phyloP scores from a whole-genome alignment of 495 filamentous ascomycete species.

The Aspergillus conjunctus region DNA sequence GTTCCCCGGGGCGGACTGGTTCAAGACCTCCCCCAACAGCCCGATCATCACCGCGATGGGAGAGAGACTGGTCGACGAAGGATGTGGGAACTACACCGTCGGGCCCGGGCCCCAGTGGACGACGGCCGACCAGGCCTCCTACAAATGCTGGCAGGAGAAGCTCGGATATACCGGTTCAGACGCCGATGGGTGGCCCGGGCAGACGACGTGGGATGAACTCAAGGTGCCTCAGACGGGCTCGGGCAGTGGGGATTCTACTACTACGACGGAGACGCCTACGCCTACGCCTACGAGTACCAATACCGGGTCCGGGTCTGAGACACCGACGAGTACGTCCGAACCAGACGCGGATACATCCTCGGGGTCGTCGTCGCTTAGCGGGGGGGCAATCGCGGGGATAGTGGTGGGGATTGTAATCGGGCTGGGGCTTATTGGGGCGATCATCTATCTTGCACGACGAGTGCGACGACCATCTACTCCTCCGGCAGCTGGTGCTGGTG shows the following conservation, averaged over 20 bases:
- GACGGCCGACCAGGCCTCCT: background rate
- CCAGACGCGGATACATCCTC: constrained; percentile 1
- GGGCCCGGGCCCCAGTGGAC: constrained; percentile 6
- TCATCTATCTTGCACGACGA: constrained; percentile 6
- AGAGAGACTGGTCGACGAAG: constrained; percentile 3
- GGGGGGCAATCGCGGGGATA: constrained; percentile 3
- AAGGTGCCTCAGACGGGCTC: constrained; percentile 2
- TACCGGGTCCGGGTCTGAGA: background rate
- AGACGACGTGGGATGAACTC: background rate
- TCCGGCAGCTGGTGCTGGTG: background rate
- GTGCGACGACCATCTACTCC: background rate
- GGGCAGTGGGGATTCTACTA: background rate
- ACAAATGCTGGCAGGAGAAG: constrained; percentile 5
- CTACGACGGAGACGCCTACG: background rate
- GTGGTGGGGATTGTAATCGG: constrained; percentile 3
- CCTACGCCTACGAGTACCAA: background rate
- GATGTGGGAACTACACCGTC: background rate
- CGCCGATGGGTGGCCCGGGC: constrained; percentile 9
- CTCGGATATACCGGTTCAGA: background rate
- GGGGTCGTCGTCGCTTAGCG: constrained; percentile 2
- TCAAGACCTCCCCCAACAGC: constrained; percentile 1
- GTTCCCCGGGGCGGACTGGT: constrained; percentile 9
- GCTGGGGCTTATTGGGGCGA: constrained; percentile 3
- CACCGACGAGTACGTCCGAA: constrained; percentile 1
- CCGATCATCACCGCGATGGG: constrained; percentile 7